Evolutionary conservation across 2,329 filamentous ascomycete genomes (phyloP), one percentile per base, ranked within the genome.

Genomic region (Beauveria scarabaeidicola): DNA sequence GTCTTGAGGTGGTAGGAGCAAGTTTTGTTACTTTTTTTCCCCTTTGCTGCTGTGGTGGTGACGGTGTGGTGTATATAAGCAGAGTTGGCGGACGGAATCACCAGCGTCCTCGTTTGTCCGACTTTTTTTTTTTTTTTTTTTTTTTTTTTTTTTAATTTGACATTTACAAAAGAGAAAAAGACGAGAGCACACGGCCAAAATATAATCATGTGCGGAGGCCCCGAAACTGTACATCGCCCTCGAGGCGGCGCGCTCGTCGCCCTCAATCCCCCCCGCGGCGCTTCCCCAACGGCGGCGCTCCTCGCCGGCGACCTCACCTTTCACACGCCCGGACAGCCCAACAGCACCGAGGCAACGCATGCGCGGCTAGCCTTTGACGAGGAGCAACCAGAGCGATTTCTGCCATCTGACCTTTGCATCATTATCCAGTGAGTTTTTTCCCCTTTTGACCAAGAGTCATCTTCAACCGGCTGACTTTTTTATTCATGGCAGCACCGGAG

Each of bases 221-320:
- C 73, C 5, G 72, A 78, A 53, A 71, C 64, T 59, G 71, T 72
- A 11, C 70, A 74, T 60, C 67, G 72, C 51, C 74, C 76, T 10
- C 71, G 72, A 43, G 77, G 77, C 60, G 78, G 78, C 38, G 78
- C 78, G 17, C 71, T 80, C 53, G 78, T 71, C 8, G 75, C 77
- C 7, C 72, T 80, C 50, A 72, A 66, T 19, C 69, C 71, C 43
- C 68, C 68, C 19, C 36, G 25, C 10, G 63, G 61, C 17, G 61
- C 41, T 21, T 3, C 61, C 29, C 3, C 61, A 5, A 50, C 52
- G 2, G 5, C 41, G 29, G 5, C 41, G 29, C 44, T 61, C 25
- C 23, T 44, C 53, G 15, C 46, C 72, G 74, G 70, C n/a, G 74
- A 77, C 43, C 69, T 80, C 6, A 67, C 74, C 3, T 80, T 80